A percentile compares a stretch with the other conserved stretches of the same genome.
Evolutionary conservation across 2,329 filamentous ascomycete genomes (phyloP).

Genomic region (Trichophyton schoenleinii): DNA sequence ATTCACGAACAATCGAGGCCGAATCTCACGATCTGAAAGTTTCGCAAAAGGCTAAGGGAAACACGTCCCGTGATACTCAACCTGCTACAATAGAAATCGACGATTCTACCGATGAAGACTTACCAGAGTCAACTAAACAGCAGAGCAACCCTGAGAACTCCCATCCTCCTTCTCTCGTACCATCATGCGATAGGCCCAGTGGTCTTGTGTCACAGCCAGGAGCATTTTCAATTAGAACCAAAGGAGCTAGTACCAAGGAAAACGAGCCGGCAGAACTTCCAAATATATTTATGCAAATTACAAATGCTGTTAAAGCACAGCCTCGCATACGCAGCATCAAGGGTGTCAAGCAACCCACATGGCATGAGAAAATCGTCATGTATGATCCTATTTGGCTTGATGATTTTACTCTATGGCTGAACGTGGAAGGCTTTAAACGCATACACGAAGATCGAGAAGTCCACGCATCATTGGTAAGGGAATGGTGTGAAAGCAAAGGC

Average conservation of each 20-base stretch:
- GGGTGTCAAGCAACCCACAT: slow-evolving; percentile 43
- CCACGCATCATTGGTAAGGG: slow-evolving; percentile 55
- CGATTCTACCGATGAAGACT: background rate
- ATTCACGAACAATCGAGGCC: background rate
- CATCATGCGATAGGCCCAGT: background rate
- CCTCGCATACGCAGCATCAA: slow-evolving; percentile 23
- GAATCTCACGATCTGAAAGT: background rate
- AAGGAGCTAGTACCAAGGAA: background rate
- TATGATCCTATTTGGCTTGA: slow-evolving; percentile 86
- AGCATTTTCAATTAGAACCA: background rate
- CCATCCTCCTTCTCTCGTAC: too few relatives aligned
- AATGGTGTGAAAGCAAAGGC: slow-evolving; percentile 80
- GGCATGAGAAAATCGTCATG: slow-evolving; percentile 86
- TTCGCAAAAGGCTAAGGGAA: background rate
- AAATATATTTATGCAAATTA: slow-evolving; percentile 37
- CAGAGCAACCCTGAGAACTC: too few relatives aligned
- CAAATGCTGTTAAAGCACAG: slow-evolving; percentile 35
- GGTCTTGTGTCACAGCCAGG: background rate
- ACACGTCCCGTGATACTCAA: background rate
- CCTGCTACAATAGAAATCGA: background rate
- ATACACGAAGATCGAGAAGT: slow-evolving; percentile 56
- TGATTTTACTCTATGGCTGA: slow-evolving; percentile 73
- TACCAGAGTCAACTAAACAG: background rate
- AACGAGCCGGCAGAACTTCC: slow-evolving; percentile 18
- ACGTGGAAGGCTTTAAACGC: slow-evolving; percentile 52